phyloP scores from a whole-genome alignment of 2,329 filamentous ascomycete genomes.

The Colletotrichum tofieldiae region DNA sequence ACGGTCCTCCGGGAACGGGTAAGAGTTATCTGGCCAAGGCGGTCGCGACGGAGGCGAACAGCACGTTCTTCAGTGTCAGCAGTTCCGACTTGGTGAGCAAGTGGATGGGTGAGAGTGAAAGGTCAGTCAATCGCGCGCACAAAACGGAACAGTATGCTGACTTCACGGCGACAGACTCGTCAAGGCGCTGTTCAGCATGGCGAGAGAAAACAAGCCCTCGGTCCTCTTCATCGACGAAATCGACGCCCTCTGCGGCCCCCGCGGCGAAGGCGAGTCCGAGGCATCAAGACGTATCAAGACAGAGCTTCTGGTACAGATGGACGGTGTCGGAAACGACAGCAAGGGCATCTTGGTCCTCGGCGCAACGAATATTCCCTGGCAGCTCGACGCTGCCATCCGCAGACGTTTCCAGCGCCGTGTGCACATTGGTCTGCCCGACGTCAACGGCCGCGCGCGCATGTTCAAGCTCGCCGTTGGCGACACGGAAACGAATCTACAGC shows the following conservation, averaged over 20 bases:
- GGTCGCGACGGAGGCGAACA: slow-evolving; percentile 97
- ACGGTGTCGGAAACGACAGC: slow-evolving; percentile 96
- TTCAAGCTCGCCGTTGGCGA: slow-evolving; percentile 95
- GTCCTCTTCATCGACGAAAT: slow-evolving; percentile 99
- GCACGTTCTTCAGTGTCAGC: slow-evolving; percentile 98
- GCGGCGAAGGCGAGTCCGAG: slow-evolving; percentile 96
- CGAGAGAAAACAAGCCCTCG: slow-evolving; percentile 95
- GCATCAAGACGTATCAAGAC: slow-evolving; percentile 98
- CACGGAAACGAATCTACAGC: slow-evolving; percentile 87
- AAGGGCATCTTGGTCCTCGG: slow-evolving; percentile 95
- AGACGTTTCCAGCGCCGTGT: slow-evolving; percentile 96
- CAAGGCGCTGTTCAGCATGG: slow-evolving; percentile 97
- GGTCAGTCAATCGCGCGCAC: slow-evolving; percentile 66
- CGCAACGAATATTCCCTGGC: slow-evolving; percentile 99
- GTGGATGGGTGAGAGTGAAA: slow-evolving; percentile 99
- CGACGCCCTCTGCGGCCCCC: slow-evolving; percentile 93
- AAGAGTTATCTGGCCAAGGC: slow-evolving; percentile 98
- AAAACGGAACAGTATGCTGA: neutral
- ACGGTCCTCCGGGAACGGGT: slow-evolving; percentile 95
- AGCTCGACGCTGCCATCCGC: slow-evolving; percentile 95
- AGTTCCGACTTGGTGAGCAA: slow-evolving; percentile 98
- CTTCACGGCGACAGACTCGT: slow-evolving; percentile 76
- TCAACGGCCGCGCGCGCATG: slow-evolving; percentile 90
- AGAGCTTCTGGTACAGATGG: slow-evolving; percentile 98
- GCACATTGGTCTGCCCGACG: slow-evolving; percentile 93